These are phyloP conservation scores for Phytophthora kernoviae DNA, from an alignment of 352 stramenopile genomes.

Conservation along the genomic window DNA sequence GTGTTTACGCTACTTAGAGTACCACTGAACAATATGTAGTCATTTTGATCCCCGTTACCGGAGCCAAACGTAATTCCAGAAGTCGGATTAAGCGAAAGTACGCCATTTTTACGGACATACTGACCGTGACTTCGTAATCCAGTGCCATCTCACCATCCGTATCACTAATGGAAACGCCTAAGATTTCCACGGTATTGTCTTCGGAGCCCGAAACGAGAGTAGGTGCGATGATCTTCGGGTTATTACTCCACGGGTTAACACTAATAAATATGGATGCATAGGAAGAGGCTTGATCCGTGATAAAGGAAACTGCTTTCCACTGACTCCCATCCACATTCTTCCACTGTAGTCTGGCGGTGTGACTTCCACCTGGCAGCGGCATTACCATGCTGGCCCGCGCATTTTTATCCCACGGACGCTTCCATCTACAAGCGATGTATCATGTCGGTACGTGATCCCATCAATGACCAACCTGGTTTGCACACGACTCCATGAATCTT, in stretches of 20 bases:
- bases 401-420: constrained; percentile 76
- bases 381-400: constrained; percentile 71
- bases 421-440: constrained; percentile 72
- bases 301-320: constrained; percentile 72
- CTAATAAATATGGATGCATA: constrained; percentile 75
- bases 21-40: constrained; percentile 71
- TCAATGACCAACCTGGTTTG: constrained; percentile 71
- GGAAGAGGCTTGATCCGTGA: constrained; percentile 67
- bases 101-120: constrained; percentile 61
- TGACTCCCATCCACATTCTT: constrained; percentile 73
- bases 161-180: constrained; percentile 52
- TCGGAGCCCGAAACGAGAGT: constrained; percentile 43
- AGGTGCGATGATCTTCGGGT: constrained; percentile 54
- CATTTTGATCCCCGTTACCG: constrained; percentile 52
- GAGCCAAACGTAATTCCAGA: constrained; percentile 66
- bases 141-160: constrained; percentile 51
- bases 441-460: constrained; percentile 66
- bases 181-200: constrained; percentile 52
- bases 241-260: constrained; percentile 75
- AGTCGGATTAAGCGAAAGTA: constrained; percentile 54
- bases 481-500: constrained; percentile 55
- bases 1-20: constrained; percentile 62
- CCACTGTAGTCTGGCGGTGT: constrained; percentile 75
- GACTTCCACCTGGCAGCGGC: constrained; percentile 52
- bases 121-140: constrained; percentile 67